Percentiles rank a stretch among this genome's conserved stretches.
Conservation (phyloP, 2,329 filamentous ascomycete genomes). For the Paraphaeosphaeria minitans region DNA sequence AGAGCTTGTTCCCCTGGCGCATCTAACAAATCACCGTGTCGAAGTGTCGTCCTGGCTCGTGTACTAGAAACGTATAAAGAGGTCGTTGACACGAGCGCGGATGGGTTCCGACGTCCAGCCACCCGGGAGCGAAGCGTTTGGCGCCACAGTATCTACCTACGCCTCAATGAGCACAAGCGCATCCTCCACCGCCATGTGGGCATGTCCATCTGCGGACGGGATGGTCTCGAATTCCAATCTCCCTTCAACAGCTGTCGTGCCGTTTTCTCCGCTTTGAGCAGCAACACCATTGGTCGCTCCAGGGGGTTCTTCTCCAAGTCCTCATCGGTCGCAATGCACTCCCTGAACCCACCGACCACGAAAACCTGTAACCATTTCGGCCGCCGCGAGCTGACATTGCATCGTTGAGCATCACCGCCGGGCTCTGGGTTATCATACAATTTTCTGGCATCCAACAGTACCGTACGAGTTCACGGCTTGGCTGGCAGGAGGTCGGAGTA, state of each 20-base stretch:
- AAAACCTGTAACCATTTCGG: constrained; percentile 33
- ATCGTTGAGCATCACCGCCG: constrained; percentile 14
- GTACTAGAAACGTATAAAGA: background rate
- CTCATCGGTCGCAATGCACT: constrained; percentile 18
- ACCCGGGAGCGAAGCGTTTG: background rate
- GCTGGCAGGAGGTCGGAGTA: constrained; percentile 19
- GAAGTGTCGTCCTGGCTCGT: too few relatives aligned
- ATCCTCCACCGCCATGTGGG: background rate
- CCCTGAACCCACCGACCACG: constrained; percentile 44
- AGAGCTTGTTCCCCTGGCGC: background rate
- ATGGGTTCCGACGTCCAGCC: background rate
- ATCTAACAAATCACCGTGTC: background rate
- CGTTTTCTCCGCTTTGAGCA: constrained; percentile 9
- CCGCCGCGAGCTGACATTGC: constrained; percentile 17
- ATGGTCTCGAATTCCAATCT: background rate
- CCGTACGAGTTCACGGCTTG: constrained; percentile 16
- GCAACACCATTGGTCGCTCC: constrained; percentile 35
- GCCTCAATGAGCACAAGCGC: background rate
- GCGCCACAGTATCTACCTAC: background rate
- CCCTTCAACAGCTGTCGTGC: background rate
- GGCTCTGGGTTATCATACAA: constrained; percentile 22
- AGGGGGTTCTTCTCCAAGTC: constrained; percentile 38
- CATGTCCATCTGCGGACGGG: too few relatives aligned
- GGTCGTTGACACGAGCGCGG: background rate
- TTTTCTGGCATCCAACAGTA: constrained; percentile 21